Percentiles rank a stretch among this genome's conserved stretches.
phyloP scores from a whole-genome alignment of 1,284 basidiomycete species.

The Boletellus deceptivus region DNA sequence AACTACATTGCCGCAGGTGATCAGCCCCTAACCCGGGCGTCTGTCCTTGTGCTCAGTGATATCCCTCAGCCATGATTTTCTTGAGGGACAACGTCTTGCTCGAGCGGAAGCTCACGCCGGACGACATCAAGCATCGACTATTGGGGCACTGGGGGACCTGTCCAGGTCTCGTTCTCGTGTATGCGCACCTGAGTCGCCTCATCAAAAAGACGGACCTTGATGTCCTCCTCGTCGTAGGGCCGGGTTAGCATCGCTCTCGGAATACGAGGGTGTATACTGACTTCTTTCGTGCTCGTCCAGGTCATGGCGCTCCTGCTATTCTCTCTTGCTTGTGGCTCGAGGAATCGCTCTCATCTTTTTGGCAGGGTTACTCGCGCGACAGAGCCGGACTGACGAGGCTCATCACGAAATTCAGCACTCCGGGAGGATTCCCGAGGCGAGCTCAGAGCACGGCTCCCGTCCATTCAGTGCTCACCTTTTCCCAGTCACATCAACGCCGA shows the following conservation, averaged over 20 bases:
- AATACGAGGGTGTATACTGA: neutral
- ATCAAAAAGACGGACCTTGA: conserved; percentile 61
- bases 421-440: conserved; percentile 65
- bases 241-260: conserved; percentile 38
- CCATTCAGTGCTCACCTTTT: conserved; percentile 1
- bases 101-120: conserved; percentile 53
- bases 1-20: conserved; percentile 65
- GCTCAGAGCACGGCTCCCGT: conserved; percentile 3
- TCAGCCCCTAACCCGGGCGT: neutral
- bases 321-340: conserved; percentile 82
- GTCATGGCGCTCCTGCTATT: conserved; percentile 81
- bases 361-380: conserved; percentile 69
- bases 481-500: conserved; percentile 70
- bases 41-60: conserved; percentile 1
- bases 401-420: conserved; percentile 62
- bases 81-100: conserved; percentile 72
- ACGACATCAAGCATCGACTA: conserved; percentile 77
- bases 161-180: conserved; percentile 75
- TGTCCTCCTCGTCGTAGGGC: conserved; percentile 72
- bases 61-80: conserved; percentile 72
- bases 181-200: conserved; percentile 78
- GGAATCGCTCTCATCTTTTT: conserved; percentile 71
- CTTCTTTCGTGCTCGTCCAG: conserved; percentile 26
- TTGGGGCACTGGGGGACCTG: conserved; percentile 79
- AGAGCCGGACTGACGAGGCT: conserved; percentile 63